Evolutionary conservation across 2,329 filamentous ascomycete species (phyloP).

Genomic region (Ceratocystis destructans): DNA sequence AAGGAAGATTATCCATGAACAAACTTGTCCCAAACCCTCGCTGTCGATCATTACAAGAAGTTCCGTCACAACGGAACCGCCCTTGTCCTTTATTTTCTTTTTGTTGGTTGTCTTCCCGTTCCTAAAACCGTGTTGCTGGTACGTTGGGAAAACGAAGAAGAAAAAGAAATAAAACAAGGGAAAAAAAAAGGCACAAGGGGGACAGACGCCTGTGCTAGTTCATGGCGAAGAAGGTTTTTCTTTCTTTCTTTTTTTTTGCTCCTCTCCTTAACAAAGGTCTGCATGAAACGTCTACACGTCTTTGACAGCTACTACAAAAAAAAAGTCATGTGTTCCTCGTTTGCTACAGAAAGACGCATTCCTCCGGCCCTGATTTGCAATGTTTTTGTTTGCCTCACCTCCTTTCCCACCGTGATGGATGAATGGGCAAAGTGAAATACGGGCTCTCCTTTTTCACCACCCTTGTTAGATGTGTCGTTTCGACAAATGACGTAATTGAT

Average conservation of each 20-base stretch:
- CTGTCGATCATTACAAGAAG: conserved; percentile 3
- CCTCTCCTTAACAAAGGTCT: not conserved
- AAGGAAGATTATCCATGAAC: conserved; percentile 3
- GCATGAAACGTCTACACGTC: too few species aligned
- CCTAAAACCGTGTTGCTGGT: not conserved
- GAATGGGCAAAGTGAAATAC: too few species aligned
- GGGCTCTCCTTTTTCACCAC: too few species aligned
- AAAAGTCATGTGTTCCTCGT: too few species aligned
- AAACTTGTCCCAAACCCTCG: not conserved
- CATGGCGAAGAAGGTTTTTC: not conserved
- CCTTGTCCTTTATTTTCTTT: not conserved
- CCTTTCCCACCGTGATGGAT: too few species aligned
- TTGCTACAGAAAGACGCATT: too few species aligned
- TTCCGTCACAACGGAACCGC: conserved; percentile 3
- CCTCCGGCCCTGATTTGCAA: too few species aligned
- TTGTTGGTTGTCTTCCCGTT: not conserved
- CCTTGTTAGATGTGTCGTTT: too few species aligned
- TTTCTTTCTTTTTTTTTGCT: not conserved
- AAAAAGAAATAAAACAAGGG: not conserved
- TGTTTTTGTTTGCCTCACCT: too few species aligned
- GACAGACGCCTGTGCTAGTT: too few species aligned
- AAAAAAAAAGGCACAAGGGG: not conserved
- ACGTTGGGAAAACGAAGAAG: not conserved
- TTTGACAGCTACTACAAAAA: too few species aligned
- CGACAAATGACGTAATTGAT: too few species aligned